Base-by-base conservation (phyloP, 2,329 filamentous ascomycete species). In the Colletotrichum sansevieriae region DNA sequence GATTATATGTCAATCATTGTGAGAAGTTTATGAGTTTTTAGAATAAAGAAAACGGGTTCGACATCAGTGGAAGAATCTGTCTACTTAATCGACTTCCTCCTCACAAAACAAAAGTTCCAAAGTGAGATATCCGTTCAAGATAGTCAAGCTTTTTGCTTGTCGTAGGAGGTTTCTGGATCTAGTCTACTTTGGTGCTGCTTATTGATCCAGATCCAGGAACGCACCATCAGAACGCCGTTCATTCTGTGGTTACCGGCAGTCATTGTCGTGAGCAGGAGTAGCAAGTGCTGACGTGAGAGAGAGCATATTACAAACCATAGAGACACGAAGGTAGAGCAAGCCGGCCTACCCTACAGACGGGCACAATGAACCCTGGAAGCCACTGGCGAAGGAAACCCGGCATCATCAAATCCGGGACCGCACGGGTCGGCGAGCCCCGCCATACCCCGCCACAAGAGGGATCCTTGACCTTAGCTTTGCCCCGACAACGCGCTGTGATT, bases 251-350 rank as follows among this genome's bases (percentile, higher is more conserved):
- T 54, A 41, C 20, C 43, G 35, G 15, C 35, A 22, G 5, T 37
- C 12, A 33, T 12, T 12, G 37, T 13, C 11, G 12, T 20, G 8
- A 2, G 3, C 12, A 11, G n/a, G 11, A 22, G 13, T 20, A 7
- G 15, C 37, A 54, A 68, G 60, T 20, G 65, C 65, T 68, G 54
- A 59, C 52, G 54, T 68, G 65, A 68, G 65, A 39, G 13, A 15
- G 4, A 39, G 11, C 4, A 39, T 39, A 2, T 39, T 39, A 4
- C 12, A 39, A 39, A 39, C 11, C 37, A 11, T 13, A 39, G 8
- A 4, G 37, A 39, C 29, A 39, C 29, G 29, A 39, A 39, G 11
- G 4, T 9, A 39, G 37, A 39, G 13, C 6, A n/a, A n/a, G 47
- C 25, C 41, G 52, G 11, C 20, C 15, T 8, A 25, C 11, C 3